Evolutionary conservation across 441 rosid species (phyloP), one percentile per base, ranked within the genome.

Genomic region (Macaranga tanarius): DNA sequence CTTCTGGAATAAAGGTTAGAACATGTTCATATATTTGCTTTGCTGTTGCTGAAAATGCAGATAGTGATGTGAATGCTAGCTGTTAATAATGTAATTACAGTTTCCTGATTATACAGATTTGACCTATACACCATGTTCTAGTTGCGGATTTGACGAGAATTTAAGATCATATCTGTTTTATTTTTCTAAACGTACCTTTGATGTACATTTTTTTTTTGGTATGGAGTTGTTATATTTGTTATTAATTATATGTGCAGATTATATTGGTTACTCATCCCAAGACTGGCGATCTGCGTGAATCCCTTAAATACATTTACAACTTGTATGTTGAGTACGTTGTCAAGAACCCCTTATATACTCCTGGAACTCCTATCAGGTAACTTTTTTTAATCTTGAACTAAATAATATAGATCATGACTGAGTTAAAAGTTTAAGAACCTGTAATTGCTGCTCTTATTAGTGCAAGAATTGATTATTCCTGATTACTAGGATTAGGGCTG

Each of bases 231-330:
- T 47, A 47, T 48, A 50, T 65, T 6, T 59, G 75, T 69, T 59
- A 42, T 73, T 34, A 48, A n/a, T 58, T 52, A 2, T 59, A 75
- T 69, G 8, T 75, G 81, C 83, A 92, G 99, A 82, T 95, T 73
- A 92, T 95, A 69, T 81, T 95, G 84, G 83, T 95, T 23, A 90
- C 98, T 64, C 93, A 95, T 87, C 98, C 98, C 62, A 83, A 83
- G 82, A 91, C 91, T 0, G 88, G 97, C 73, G 98, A 92, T 86
- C 90, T 91, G 57, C 86, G 89, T 7, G 98, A 92, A 68, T 77
- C 96, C 55, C 76, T 92, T 10, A 95, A 88, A 86, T 89, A 91
- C 80, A 92, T 95, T 51, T 90, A 90, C 84, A 90, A 89, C 86
- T 83, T 91, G 77, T 92, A 88, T 62, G 97, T 95, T 34, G 98